phyloP scores from a whole-genome alignment of 2,329 filamentous ascomycete genomes.

The Colletotrichum tanaceti region DNA sequence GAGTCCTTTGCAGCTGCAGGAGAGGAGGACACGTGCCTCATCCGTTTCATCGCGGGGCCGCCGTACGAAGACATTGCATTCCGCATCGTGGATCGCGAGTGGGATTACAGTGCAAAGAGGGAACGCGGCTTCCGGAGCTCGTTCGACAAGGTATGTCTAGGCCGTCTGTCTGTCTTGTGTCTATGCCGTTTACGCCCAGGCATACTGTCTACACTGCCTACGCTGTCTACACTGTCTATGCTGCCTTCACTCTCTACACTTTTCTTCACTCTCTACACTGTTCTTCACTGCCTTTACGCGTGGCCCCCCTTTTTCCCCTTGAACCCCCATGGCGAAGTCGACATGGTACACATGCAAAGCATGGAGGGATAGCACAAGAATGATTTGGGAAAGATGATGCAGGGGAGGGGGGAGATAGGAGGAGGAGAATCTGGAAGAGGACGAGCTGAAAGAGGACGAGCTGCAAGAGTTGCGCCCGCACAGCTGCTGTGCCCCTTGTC shows the following conservation, averaged over 20 bases:
- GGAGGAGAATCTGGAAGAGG: no score
- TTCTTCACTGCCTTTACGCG: slow-evolving; percentile 7
- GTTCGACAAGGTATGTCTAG: slow-evolving; percentile 85
- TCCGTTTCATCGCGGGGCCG: slow-evolving; percentile 93
- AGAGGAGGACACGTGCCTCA: slow-evolving; percentile 96
- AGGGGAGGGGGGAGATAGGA: background rate
- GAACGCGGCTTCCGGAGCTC: slow-evolving; percentile 96
- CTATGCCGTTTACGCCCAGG: background rate
- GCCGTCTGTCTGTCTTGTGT: background rate
- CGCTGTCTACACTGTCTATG: background rate
- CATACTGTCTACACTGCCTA: background rate
- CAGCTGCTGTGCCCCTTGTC: background rate
- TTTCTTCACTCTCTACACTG: no score
- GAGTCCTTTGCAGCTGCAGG: slow-evolving; percentile 94
- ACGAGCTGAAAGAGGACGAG: no score
- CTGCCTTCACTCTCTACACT: no score
- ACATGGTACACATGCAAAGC: slow-evolving; percentile 24
- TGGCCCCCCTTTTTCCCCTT: background rate
- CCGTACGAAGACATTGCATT: slow-evolving; percentile 98
- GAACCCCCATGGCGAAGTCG: slow-evolving; percentile 19
- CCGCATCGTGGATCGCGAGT: slow-evolving; percentile 96
- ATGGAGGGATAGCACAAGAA: slow-evolving; percentile 9
- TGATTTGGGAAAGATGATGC: background rate
- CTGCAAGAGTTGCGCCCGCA: slow-evolving; percentile 34
- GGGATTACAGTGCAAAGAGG: slow-evolving; percentile 97